Conservation (phyloP, 495 filamentous ascomycete species). For the Pyrenula massariospora region DNA sequence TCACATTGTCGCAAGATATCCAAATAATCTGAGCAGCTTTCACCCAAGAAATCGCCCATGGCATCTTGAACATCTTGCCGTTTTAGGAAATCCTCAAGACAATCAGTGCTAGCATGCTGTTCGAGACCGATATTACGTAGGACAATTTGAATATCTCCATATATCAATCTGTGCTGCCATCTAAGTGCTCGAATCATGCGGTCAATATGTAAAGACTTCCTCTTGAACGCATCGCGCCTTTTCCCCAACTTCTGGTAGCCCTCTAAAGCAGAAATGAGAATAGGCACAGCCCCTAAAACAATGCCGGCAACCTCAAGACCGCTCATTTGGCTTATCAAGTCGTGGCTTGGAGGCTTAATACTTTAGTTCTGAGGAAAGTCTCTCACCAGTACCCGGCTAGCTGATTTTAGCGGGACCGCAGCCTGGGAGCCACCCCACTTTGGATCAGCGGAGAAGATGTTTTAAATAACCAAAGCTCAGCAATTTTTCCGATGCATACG, state of each 20-base stretch:
- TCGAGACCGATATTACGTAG: neutral
- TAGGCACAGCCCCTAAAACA: slow-evolving; percentile 23
- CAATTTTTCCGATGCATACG: too few species aligned
- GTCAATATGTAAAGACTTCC: neutral
- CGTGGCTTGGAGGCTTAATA: too few species aligned
- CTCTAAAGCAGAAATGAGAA: slow-evolving; percentile 24
- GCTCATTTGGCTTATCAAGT: too few species aligned
- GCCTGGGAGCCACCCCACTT: too few species aligned
- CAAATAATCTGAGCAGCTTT: neutral
- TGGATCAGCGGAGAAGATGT: too few species aligned
- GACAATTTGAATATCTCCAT: neutral
- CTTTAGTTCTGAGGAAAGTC: too few species aligned
- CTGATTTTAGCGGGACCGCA: too few species aligned
- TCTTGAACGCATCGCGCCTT: neutral
- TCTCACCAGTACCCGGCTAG: too few species aligned
- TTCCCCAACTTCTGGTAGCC: slow-evolving; percentile 11
- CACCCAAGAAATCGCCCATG: neutral
- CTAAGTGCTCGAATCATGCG: neutral
- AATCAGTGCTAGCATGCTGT: neutral
- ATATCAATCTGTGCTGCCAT: neutral
- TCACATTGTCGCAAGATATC: neutral
- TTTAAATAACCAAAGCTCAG: too few species aligned
- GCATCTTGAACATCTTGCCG: neutral
- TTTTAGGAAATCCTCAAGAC: neutral
- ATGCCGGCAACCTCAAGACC: slow-evolving; percentile 29